Evolutionary conservation across 2,329 filamentous ascomycete genomes (phyloP).

Genomic region (Calcarisporium arbuscula): DNA sequence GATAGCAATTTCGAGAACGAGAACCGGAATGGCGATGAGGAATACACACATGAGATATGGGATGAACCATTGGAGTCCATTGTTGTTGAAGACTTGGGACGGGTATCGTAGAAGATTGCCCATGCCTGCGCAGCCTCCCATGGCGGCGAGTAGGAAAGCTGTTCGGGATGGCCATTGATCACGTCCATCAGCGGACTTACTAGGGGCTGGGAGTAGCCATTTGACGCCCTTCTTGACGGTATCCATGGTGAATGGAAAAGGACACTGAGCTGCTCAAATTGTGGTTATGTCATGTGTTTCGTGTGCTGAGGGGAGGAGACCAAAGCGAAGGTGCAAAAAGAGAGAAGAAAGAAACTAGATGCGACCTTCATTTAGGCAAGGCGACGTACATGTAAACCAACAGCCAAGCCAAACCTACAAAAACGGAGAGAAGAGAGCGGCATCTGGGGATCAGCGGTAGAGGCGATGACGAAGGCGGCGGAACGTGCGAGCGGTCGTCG

Average conservation of each 20-base stretch:
- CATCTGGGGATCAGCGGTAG: too few relatives aligned
- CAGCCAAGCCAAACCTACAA: too few relatives aligned
- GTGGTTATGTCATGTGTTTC: neutral
- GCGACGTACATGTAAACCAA: too few relatives aligned
- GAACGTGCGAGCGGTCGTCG: too few relatives aligned
- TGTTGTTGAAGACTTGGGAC: constrained; percentile 53
- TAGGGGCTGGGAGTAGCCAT: constrained; percentile 28
- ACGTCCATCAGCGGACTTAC: constrained; percentile 31
- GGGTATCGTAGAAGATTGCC: constrained; percentile 53
- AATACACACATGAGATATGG: constrained; percentile 50
- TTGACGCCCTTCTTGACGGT: constrained; percentile 6
- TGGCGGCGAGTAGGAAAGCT: constrained; percentile 50
- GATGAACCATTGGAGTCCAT: constrained; percentile 54
- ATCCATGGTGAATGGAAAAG: constrained; percentile 7
- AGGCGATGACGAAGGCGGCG: too few relatives aligned
- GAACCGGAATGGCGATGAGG: constrained; percentile 47
- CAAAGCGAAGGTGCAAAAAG: too few relatives aligned
- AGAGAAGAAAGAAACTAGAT: too few relatives aligned
- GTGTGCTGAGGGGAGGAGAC: too few relatives aligned
- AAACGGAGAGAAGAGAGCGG: too few relatives aligned
- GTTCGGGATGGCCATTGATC: constrained; percentile 51
- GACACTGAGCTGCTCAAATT: too few relatives aligned
- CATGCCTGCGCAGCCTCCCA: constrained; percentile 53
- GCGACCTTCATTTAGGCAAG: too few relatives aligned
- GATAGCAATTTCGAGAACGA: constrained; percentile 59